A percentile compares a stretch with the other conserved stretches of the same genome.
phyloP scores from a whole-genome alignment of 345 rosid genomes.

The Durio zibethinus region DNA sequence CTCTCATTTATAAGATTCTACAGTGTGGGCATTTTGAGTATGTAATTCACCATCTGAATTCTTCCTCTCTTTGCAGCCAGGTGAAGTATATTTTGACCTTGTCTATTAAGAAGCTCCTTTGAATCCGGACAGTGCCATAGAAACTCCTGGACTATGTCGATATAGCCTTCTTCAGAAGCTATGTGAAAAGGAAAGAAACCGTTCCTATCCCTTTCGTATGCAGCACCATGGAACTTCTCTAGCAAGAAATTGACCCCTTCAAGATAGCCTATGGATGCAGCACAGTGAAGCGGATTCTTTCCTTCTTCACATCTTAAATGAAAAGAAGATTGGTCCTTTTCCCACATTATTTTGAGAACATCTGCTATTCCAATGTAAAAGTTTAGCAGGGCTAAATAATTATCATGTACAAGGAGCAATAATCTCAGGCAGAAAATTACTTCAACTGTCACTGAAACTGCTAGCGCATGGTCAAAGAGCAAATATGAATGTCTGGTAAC shows the following conservation, averaged over 20 bases:
- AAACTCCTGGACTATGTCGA: background rate
- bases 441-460: background rate
- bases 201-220: background rate
- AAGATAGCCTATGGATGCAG: constrained; percentile 2
- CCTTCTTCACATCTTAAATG: background rate
- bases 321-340: constrained; percentile 1
- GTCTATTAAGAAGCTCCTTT: constrained; percentile 5
- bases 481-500: background rate
- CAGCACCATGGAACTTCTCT: background rate
- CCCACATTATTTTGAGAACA: constrained; percentile 5
- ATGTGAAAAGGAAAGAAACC: background rate
- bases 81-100: constrained; percentile 6
- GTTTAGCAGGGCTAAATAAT: background rate
- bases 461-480: background rate
- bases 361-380: background rate
- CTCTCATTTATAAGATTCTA: background rate
- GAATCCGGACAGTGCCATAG: constrained; percentile 1
- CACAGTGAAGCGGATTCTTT: background rate
- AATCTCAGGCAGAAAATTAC: background rate
- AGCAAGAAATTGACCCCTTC: constrained; percentile 2
- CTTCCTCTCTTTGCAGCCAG: background rate
- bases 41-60: background rate
- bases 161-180: background rate
- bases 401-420: background rate
- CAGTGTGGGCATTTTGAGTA: constrained; percentile 1